These are phyloP conservation scores for Paecilomyces fulvus DNA, from an alignment of 2,329 filamentous ascomycete genomes.

Conservation along the genomic window DNA sequence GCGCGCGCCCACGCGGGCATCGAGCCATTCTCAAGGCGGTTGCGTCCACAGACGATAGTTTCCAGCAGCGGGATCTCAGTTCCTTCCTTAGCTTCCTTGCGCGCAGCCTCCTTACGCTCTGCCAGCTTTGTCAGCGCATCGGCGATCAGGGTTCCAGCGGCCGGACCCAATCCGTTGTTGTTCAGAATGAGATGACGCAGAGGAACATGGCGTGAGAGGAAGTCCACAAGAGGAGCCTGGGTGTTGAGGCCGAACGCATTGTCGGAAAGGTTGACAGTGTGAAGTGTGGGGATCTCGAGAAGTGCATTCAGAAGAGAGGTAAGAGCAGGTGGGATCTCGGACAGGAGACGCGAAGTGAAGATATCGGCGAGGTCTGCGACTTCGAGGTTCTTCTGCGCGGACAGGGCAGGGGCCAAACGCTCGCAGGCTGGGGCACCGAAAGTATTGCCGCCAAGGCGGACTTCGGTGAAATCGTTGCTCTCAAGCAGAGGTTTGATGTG, in stretches of 20 bases:
- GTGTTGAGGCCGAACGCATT: constrained; percentile 97
- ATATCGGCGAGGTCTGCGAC: constrained; percentile 91
- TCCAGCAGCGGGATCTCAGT: constrained; percentile 73
- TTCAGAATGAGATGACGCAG: constrained; percentile 93
- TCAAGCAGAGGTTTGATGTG: constrained; percentile 69
- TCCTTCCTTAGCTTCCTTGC: constrained; percentile 52
- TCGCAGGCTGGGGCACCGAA: constrained; percentile 82
- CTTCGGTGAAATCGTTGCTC: constrained; percentile 65
- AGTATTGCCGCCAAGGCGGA: constrained; percentile 84
- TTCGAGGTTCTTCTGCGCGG: constrained; percentile 73
- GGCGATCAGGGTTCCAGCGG: constrained; percentile 80
- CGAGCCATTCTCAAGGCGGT: constrained; percentile 88
- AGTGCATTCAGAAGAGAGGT: constrained; percentile 77
- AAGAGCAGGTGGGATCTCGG: constrained; percentile 87
- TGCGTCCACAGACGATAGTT: constrained; percentile 95
- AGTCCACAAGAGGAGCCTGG: constrained; percentile 83
- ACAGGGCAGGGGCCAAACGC: constrained; percentile 71
- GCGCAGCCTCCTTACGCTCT: constrained; percentile 69
- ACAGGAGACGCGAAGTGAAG: constrained; percentile 88
- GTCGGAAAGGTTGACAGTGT: constrained; percentile 91
- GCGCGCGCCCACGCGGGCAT: constrained; percentile 93
- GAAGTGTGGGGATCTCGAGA: constrained; percentile 74
- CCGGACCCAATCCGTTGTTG: constrained; percentile 94
- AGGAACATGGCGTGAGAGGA: constrained; percentile 78
- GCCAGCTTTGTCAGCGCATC: constrained; percentile 78